Evolutionary conservation across 352 stramenopile genomes (phyloP).

Genomic region (Blastocystis sp.): DNA sequence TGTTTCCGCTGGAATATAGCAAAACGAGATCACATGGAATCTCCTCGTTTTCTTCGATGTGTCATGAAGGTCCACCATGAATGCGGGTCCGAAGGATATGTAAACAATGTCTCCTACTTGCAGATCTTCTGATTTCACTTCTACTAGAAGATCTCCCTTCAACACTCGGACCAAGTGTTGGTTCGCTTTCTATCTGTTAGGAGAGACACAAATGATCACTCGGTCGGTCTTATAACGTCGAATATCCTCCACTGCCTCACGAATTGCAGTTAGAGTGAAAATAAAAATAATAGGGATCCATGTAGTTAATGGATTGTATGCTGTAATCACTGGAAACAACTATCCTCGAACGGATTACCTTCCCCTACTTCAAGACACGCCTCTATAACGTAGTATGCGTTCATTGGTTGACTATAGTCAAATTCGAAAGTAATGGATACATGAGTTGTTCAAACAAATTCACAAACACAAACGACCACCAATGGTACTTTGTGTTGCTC

Average conservation of each 20-base stretch:
- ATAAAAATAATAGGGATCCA: constrained; percentile 79
- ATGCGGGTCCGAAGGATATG: background rate
- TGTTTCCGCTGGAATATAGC: constrained; percentile 37
- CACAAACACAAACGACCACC: constrained; percentile 52
- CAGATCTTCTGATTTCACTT: background rate
- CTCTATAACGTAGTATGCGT: constrained; percentile 30
- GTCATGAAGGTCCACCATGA: background rate
- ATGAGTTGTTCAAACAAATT: background rate
- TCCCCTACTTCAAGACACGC: background rate
- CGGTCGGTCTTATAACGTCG: constrained; percentile 77
- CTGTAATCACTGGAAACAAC: constrained; percentile 68
- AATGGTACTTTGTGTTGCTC: constrained; percentile 27
- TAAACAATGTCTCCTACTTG: constrained; percentile 52
- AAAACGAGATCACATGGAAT: constrained; percentile 63
- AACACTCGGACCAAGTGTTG: background rate
- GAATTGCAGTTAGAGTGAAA: constrained; percentile 76
- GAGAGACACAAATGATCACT: constrained; percentile 65
- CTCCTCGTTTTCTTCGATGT: constrained; percentile 62
- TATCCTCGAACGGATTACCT: background rate
- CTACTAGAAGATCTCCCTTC: background rate
- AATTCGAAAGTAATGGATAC: background rate
- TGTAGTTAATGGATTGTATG: constrained; percentile 74
- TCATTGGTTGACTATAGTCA: constrained; percentile 4
- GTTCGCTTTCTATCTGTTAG: constrained; percentile 35
- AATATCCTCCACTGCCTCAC: constrained; percentile 77